A percentile compares a stretch with the other conserved stretches of the same genome.
Evolutionary conservation across 352 stramenopile genomes (phyloP).

Genomic region (Globisporangium mamillatum): DNA sequence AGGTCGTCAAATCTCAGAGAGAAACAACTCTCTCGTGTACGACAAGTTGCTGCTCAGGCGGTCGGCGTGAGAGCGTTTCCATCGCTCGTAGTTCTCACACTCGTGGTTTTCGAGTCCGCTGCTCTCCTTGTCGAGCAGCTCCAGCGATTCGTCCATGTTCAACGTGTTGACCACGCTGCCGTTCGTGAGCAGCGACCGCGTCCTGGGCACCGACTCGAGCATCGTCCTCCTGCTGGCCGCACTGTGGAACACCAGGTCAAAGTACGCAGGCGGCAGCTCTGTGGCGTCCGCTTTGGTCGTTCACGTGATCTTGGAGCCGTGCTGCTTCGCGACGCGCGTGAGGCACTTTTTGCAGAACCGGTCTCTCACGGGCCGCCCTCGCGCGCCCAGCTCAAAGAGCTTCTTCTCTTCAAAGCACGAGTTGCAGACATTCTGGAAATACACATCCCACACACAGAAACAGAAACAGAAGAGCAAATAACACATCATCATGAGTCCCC

Average conservation of each 20-base stretch:
- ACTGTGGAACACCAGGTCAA: constrained; percentile 3
- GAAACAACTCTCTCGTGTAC: too few relatives aligned
- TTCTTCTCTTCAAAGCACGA: constrained; percentile 45
- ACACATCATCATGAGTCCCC: too few relatives aligned
- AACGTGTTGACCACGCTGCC: too few relatives aligned
- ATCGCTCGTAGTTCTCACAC: too few relatives aligned
- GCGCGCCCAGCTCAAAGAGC: constrained; percentile 43
- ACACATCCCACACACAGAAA: too few relatives aligned
- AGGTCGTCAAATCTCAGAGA: too few relatives aligned
- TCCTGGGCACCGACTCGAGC: too few relatives aligned
- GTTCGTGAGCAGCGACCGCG: not conserved
- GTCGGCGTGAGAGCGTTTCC: constrained; percentile 2
- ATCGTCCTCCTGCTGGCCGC: not conserved
- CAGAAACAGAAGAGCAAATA: too few relatives aligned
- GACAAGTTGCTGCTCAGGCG: constrained; percentile 4
- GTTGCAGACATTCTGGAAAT: constrained; percentile 36
- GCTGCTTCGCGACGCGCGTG: constrained; percentile 21
- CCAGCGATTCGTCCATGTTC: too few relatives aligned
- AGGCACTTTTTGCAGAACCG: constrained; percentile 45
- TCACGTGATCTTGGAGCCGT: constrained; percentile 6
- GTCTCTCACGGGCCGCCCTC: constrained; percentile 30
- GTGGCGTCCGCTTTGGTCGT: not conserved
- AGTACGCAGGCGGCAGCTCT: constrained; percentile 23
- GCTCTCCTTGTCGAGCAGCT: not conserved
- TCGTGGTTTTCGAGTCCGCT: not conserved